Evolutionary conservation across 495 filamentous ascomycete genomes (phyloP), one percentile per base, ranked within the genome.

Genomic region (Physcia stellaris): DNA sequence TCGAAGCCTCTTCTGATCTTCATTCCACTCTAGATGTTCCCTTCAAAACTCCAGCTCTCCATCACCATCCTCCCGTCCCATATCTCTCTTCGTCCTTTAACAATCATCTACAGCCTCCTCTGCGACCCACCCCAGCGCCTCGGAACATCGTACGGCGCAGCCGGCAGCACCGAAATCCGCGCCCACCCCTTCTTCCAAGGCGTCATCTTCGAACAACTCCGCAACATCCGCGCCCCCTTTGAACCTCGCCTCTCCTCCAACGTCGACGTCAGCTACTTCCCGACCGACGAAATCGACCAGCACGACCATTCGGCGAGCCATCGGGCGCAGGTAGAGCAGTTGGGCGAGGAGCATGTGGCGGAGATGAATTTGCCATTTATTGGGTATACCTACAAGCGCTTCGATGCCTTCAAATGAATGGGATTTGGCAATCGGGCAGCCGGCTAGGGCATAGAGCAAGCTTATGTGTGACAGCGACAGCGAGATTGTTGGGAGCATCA

Each of bases 201-300:
- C 34, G 90, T 98, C 11, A 75, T 88, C 40, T 98, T 88, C 68
- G 84, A 94, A 35, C 78, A 79, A 45, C 69, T 98, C 45, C 86
- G 92, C 35, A 73, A 73, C 26, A 96, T 98, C 52, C 79, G 86
- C 19, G 90, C 90, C 29, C 90, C 90, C 1, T 98, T 98, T 55
- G 87, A 96, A 60, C 90, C 90, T 0, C 81, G 83, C 50, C 70
- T 98, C 41, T 77, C 75, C 39, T 93, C 84, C 23, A 86, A 86
- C 55, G 80, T 94, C 42, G 90, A 98, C 56, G 90, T 87, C n/a
- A 84, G 84, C 17, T 94, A 98, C 65, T 98, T 98, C 77, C 90
- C 90, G 6, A 94, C 84, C 31, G 88, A 96, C 55, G 90, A 98
- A 56, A 94, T 98, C 48, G 83, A 86, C 45, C 86, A 95, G 64